Base-by-base conservation (phyloP, 2,329 filamentous ascomycete species). In the Elsinoe fawcettii region DNA sequence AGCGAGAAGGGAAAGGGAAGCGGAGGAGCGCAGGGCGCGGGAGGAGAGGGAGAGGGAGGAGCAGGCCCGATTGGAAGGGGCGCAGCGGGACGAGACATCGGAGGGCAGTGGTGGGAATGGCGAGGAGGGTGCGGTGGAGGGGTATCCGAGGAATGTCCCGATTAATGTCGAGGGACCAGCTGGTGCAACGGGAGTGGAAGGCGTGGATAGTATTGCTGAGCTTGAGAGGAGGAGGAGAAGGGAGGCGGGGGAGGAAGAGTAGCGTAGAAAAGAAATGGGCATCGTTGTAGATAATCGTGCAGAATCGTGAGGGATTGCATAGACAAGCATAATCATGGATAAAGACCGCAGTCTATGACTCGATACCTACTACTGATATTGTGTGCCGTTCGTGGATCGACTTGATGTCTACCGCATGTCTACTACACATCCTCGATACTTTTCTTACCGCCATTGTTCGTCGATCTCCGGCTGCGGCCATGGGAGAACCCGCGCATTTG, bases 1-100 rank as follows among this genome's bases (percentile, higher is more conserved):
- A 60, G 81, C 78, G 23, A 73, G 77, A 14, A 74, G 78, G 60
- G 72, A 72, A 57, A 69, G 70, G 55, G 68, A 69, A 56, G 58
- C 59, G 55, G 51, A 58, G 22, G 58, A 58, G 51, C 27, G 58
- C 16, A 14, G 44, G 5, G 51, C 39, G 37, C 30, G 57, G 34
- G 61, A 53, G 47, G 61, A 60, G 55, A 58, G 53, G 63, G 60
- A 51, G 59, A 57, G 25, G 37, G 58, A 57, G 57, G 43, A 25
- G 25, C 16, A 41, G 56, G 30, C 56, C 41, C 51, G 14, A 14
- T 8, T 34, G 39, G 25, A 22, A 36, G 14, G 49, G 30, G 11
- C n/a, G n/a, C n/a, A n/a, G 47, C 34, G 16, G 47, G 27, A n/a
- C 44, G 27, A 23, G 44, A 5, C n/a, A 7, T 12, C 20, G 5